Base-by-base conservation (phyloP, 495 filamentous ascomycete genomes). In the Opeltia flavorubescens region DNA sequence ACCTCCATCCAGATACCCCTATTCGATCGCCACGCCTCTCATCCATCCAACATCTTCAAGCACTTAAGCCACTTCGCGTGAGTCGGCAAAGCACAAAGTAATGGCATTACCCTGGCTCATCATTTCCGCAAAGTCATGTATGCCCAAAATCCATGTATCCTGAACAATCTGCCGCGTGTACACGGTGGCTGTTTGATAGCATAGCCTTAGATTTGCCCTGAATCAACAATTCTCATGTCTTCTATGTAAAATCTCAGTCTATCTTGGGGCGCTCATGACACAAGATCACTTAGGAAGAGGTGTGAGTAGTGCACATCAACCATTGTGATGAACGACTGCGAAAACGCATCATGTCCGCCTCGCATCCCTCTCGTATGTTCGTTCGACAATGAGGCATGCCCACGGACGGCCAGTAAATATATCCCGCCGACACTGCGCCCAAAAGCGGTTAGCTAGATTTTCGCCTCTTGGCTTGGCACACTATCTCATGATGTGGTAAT, bases 121-220 rank as follows among this genome's bases (percentile, higher is more conserved):
- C 42, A 41, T 15, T 27, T 15, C 28, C 43, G 27, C 49, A 24
- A 30, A 49, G 18, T 51, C 38, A 52, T 51, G 46, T 52, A 47
- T 46, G 36, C 53, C 49, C 53, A 46, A 47, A 41, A 24, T n/a
- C 26, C 44, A 51, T 54, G 52, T 55, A 54, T 48, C 51, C 48
- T 17, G 15, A 7, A 5, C 38, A 7, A 23, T 21, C 4, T 21
- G 21, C 29, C 29, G 29, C 29, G 21, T 41, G 21, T 25, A 41
- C 38, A 21, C 38, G 38, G 38, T 25, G 20, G 20, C 38, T 9
- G 13, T 25, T 25, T 25, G 38, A 25, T 41, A 41, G 38, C 15
- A 12, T 25, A 41, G 38, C 38, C 21, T 12, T 41, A 41, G 38
- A 41, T 21, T 5, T 21, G 13, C 13, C 15, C 15, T 21, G 18